phyloP scores from a whole-genome alignment of 2,329 filamentous ascomycete species.

The Calonectria ilicicola region DNA sequence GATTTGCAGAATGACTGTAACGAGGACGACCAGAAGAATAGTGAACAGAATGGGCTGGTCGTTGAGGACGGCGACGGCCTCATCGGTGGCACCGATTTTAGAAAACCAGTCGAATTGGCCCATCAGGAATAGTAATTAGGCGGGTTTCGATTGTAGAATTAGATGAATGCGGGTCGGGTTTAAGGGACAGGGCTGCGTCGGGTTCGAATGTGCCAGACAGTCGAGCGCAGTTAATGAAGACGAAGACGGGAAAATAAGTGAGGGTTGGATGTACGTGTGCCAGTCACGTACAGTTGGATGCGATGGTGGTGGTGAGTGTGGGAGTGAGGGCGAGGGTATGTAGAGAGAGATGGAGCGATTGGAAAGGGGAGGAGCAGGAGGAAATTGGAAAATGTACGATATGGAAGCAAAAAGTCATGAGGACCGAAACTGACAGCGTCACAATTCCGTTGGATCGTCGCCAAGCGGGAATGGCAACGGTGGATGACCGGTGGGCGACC shows the following conservation, averaged over 20 bases:
- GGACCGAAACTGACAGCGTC: slow-evolving; percentile 44
- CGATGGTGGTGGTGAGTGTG: not conserved
- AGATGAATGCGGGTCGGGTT: not conserved
- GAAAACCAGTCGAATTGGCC: slow-evolving; percentile 69
- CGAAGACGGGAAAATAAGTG: slow-evolving; percentile 7
- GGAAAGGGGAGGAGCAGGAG: slow-evolving; percentile 14
- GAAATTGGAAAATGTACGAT: not conserved
- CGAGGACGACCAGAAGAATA: slow-evolving; percentile 66
- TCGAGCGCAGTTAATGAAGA: slow-evolving; percentile 9
- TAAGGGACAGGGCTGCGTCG: not conserved
- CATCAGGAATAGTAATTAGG: slow-evolving; percentile 44
- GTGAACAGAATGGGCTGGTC: slow-evolving; percentile 71
- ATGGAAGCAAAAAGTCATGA: slow-evolving; percentile 26
- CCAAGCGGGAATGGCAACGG: slow-evolving; percentile 16
- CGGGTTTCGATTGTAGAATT: not conserved
- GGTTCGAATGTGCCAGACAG: slow-evolving; percentile 22
- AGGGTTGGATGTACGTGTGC: slow-evolving; percentile 33
- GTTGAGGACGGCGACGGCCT: slow-evolving; percentile 70
- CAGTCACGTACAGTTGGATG: slow-evolving; percentile 39
- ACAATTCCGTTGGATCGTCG: slow-evolving; percentile 31
- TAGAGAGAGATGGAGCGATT: not conserved
- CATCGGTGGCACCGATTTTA: slow-evolving; percentile 67
- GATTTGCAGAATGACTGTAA: slow-evolving; percentile 59
- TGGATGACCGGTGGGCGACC: slow-evolving; percentile 34
- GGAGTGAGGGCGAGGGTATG: not conserved